Conservation (phyloP, 441 rosid genomes). For the Brassica balearica region DNA sequence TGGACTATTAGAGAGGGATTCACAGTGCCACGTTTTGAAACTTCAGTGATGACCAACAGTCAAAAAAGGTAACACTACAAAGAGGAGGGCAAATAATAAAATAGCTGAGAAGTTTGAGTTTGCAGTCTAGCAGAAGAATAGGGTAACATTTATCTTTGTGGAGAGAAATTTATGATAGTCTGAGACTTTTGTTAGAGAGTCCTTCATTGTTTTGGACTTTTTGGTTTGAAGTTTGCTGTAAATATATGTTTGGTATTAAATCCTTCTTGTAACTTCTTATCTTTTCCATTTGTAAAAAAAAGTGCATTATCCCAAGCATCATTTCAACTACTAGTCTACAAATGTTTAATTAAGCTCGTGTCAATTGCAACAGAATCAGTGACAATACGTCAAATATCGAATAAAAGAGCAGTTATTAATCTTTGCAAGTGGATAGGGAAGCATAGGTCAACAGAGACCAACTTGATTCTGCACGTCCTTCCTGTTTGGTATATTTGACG, state of each 20-base stretch:
- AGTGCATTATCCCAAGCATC: neutral
- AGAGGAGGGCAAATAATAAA: constrained; percentile 23
- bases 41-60: constrained; percentile 17
- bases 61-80: constrained; percentile 23
- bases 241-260: constrained; percentile 26
- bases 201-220: neutral
- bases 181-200: constrained; percentile 1
- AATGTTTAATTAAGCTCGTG: neutral
- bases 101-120: constrained; percentile 36
- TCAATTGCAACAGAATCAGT: constrained; percentile 13
- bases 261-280: constrained; percentile 29
- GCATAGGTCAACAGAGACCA: constrained; percentile 39
- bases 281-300: neutral
- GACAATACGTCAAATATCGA: constrained; percentile 14
- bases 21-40: constrained; percentile 19
- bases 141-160: constrained; percentile 24
- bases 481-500: constrained; percentile 32
- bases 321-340: neutral
- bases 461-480: constrained; percentile 39
- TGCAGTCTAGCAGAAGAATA: constrained; percentile 31
- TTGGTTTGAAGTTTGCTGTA: constrained; percentile 32
- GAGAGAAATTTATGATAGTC: constrained; percentile 29
- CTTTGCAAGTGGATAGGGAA: constrained; percentile 37
- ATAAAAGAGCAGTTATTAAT: constrained; percentile 14
- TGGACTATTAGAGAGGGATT: constrained; percentile 19